Percentiles rank a stretch among this genome's conserved stretches.
Evolutionary conservation across 768 basidiomycete species (phyloP).

Genomic region (Crepidotus variabilis): DNA sequence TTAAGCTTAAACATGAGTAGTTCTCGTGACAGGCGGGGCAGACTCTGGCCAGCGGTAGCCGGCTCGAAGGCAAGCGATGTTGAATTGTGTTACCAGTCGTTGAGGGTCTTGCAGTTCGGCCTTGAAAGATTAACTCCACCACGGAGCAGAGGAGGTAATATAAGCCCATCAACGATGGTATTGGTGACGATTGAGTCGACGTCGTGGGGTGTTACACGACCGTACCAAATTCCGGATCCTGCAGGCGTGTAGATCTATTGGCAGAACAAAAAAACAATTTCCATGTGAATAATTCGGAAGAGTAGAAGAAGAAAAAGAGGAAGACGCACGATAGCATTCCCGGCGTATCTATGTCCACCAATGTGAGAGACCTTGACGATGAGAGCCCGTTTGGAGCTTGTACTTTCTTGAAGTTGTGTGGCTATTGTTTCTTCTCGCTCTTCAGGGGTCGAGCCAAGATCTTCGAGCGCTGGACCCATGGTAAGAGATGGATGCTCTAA

Average conservation of each 20-base stretch:
- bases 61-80: too few relatives aligned
- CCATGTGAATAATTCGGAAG: background rate
- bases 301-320: constrained; percentile 4
- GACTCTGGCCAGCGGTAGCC: too few relatives aligned
- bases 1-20: too few relatives aligned
- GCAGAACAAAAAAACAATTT: too few relatives aligned
- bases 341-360: constrained; percentile 91
- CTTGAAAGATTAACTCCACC: constrained; percentile 78
- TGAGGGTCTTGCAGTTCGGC: constrained; percentile 62
- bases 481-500: constrained; percentile 53
- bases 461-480: constrained; percentile 57
- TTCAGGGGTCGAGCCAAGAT: constrained; percentile 43
- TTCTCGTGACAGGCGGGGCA: too few relatives aligned
- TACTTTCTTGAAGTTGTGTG: constrained; percentile 49
- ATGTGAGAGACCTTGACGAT: constrained; percentile 87
- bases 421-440: constrained; percentile 55
- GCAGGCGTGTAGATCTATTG: constrained; percentile 70
- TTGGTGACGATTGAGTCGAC: constrained; percentile 82
- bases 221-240: constrained; percentile 90
- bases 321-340: constrained; percentile 79
- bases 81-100: constrained; percentile 58
- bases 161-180: constrained; percentile 80
- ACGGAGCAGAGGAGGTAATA: constrained; percentile 82
- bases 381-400: constrained; percentile 62
- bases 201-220: constrained; percentile 88